A percentile compares a stretch with the other conserved stretches of the same genome.
Conservation (phyloP, 768 basidiomycete species). For the Paxillus ammoniavirescens region DNA sequence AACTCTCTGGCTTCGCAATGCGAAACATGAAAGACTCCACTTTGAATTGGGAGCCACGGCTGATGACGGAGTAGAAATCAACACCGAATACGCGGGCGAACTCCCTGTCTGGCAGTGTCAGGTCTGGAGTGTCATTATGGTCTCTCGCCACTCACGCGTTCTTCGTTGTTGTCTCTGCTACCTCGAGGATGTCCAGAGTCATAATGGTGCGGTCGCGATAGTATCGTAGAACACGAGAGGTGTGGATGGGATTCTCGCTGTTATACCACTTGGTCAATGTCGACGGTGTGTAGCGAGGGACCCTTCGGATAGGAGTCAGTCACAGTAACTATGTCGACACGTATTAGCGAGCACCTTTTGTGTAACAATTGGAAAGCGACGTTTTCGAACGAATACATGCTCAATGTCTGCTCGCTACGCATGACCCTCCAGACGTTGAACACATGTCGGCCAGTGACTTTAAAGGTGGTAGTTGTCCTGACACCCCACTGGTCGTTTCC, state of each 20-base stretch:
- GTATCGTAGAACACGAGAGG: conserved; percentile 57
- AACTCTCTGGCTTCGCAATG: conserved; percentile 93
- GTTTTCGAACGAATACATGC: conserved; percentile 87
- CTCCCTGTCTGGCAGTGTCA: conserved; percentile 52
- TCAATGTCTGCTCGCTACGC: conserved; percentile 76
- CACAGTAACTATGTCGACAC: neutral
- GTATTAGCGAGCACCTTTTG: conserved; percentile 51
- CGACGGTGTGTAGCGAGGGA: conserved; percentile 67
- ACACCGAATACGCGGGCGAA: conserved; percentile 97
- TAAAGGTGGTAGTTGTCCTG: conserved; percentile 78
- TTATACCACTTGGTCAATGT: conserved; percentile 71
- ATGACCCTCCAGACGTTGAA: conserved; percentile 93
- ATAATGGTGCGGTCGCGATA: conserved; percentile 61
- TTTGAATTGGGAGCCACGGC: conserved; percentile 96
- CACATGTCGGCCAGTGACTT: conserved; percentile 84
- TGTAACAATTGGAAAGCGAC: conserved; percentile 79
- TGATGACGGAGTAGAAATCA: conserved; percentile 94
- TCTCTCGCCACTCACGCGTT: conserved; percentile 58
- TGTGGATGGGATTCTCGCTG: conserved; percentile 56
- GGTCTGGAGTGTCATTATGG: neutral
- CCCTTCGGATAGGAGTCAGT: conserved; percentile 38
- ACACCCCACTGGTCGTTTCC: conserved; percentile 68
- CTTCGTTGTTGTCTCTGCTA: conserved; percentile 80
- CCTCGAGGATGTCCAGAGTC: conserved; percentile 78
- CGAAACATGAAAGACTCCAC: conserved; percentile 99